Conservation (phyloP, 768 basidiomycete species). For the Symmetrospora coprosmae region DNA sequence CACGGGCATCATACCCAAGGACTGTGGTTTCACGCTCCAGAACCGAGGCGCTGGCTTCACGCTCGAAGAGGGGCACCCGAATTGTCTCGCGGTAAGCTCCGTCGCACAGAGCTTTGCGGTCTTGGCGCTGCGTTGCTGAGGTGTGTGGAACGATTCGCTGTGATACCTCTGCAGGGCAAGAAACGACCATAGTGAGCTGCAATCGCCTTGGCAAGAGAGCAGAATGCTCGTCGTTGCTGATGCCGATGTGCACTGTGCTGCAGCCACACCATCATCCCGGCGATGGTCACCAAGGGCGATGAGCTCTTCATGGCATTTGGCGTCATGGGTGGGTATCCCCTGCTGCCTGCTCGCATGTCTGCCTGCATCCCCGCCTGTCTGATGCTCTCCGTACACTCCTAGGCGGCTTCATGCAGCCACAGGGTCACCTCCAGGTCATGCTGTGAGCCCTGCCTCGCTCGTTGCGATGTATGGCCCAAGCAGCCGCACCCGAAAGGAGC, state of each 20-base stretch:
- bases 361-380: too few relatives aligned
- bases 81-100: conserved; percentile 65
- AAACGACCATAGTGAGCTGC: conserved; percentile 65
- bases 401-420: conserved; percentile 48
- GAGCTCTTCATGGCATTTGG: conserved; percentile 70
- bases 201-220: conserved; percentile 61
- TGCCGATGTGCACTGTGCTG: background rate
- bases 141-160: too few relatives aligned
- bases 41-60: conserved; percentile 80
- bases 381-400: background rate
- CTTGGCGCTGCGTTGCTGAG: background rate
- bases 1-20: conserved; percentile 66
- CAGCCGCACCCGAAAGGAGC: too few relatives aligned
- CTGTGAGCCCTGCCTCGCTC: too few relatives aligned
- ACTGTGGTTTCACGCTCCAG: conserved; percentile 91
- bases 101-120: conserved; percentile 37
- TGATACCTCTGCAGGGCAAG: too few relatives aligned
- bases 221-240: too few relatives aligned
- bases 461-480: too few relatives aligned
- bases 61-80: conserved; percentile 66
- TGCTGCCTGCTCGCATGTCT: too few relatives aligned
- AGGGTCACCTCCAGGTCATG: conserved; percentile 90
- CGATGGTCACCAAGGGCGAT: conserved; percentile 34
- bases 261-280: conserved; percentile 46
- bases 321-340: conserved; percentile 42